Conservation (phyloP, 345 rosid genomes). For the Odontarrhena argentea region DNA sequence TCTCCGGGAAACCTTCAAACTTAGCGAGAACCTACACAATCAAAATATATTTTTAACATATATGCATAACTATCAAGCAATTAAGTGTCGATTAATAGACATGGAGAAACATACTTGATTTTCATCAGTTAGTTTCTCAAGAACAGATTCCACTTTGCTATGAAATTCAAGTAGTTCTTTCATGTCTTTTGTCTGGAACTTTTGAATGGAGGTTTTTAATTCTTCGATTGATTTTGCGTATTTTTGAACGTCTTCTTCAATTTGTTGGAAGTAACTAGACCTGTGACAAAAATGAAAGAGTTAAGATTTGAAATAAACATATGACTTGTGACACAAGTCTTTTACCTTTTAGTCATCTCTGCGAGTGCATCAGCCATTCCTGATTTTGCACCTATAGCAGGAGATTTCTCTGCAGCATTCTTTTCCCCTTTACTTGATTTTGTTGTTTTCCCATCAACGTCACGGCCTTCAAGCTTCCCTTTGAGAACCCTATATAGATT, state of each 20-base stretch:
- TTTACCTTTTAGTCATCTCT: constrained; percentile 66
- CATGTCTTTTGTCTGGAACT: constrained; percentile 59
- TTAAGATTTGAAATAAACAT: not conserved
- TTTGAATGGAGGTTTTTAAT: constrained; percentile 48
- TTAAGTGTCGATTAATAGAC: not conserved
- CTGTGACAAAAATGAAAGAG: constrained; percentile 33
- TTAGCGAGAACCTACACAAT: constrained; percentile 58
- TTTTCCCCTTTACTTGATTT: constrained; percentile 37
- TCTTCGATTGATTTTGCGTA: constrained; percentile 47
- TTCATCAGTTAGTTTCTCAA: constrained; percentile 65
- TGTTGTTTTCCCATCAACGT: constrained; percentile 28
- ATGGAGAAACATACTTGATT: constrained; percentile 48
- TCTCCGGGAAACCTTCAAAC: constrained; percentile 69
- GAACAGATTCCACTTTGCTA: constrained; percentile 48
- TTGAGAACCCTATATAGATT: constrained; percentile 55
- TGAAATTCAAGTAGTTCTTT: constrained; percentile 58
- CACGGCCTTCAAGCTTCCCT: constrained; percentile 63
- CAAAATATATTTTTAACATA: not conserved
- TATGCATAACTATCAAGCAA: not conserved
- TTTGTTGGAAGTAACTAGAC: constrained; percentile 68
- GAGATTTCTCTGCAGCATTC: constrained; percentile 33
- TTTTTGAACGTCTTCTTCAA: constrained; percentile 62
- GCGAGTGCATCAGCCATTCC: constrained; percentile 79
- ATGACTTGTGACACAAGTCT: constrained; percentile 31
- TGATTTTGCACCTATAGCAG: constrained; percentile 47